Percentiles rank a stretch among this genome's conserved stretches.
Conservation (phyloP, 2,329 filamentous ascomycete genomes). For the Colletotrichum simmondsii region DNA sequence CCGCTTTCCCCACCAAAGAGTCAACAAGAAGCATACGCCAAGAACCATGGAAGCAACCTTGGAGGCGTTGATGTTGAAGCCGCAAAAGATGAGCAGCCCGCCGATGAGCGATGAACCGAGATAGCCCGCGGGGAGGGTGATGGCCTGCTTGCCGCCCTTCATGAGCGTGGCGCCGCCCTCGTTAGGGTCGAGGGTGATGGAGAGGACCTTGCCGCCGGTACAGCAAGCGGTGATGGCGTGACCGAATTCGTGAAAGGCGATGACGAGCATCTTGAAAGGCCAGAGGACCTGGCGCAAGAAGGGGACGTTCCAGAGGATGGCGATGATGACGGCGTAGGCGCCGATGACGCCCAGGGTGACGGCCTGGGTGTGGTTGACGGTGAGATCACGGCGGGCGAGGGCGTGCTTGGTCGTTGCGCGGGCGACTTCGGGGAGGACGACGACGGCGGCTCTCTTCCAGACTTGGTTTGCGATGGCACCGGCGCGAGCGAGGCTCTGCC, state of each 20-base stretch:
- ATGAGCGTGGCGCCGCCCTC: constrained; percentile 82
- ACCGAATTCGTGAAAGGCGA: constrained; percentile 84
- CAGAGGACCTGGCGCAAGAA: constrained; percentile 80
- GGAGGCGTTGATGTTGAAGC: constrained; percentile 83
- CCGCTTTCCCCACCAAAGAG: constrained; percentile 82
- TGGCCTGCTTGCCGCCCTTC: constrained; percentile 74
- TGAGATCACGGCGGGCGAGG: constrained; percentile 63
- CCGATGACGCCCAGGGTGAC: constrained; percentile 78
- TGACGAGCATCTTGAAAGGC: constrained; percentile 90
- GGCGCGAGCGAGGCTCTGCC: constrained; percentile 25
- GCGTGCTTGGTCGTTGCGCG: constrained; percentile 27
- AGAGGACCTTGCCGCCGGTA: constrained; percentile 79
- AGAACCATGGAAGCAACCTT: constrained; percentile 82
- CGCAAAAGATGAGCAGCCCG: constrained; percentile 80
- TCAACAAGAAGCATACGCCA: constrained; percentile 80
- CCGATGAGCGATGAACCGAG: constrained; percentile 82
- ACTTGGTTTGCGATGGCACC: constrained; percentile 5
- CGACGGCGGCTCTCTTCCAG: constrained; percentile 20
- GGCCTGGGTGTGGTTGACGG: constrained; percentile 74
- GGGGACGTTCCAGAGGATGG: constrained; percentile 82
- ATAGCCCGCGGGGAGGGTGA: constrained; percentile 83
- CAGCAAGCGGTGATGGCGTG: constrained; percentile 79
- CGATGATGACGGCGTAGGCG: constrained; percentile 76
- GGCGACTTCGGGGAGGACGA: constrained; percentile 16
- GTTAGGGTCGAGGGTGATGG: constrained; percentile 78